A percentile compares a stretch with the other conserved stretches of the same genome.
Conservation (phyloP, 129 eudicot genomes). For the Tagetes erecta region DNA sequence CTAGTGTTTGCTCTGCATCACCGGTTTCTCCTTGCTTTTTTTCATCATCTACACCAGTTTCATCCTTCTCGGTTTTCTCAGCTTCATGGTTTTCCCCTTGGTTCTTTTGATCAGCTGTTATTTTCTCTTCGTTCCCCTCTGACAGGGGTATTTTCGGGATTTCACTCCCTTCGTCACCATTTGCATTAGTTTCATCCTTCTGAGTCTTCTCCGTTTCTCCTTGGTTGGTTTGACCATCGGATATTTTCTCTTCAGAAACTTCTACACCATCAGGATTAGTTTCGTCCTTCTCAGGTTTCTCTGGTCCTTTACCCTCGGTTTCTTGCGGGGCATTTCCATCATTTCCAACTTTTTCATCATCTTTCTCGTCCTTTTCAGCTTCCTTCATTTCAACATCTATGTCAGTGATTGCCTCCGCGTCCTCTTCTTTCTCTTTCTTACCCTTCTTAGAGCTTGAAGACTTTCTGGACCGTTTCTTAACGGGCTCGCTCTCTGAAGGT, state of each 20-base stretch:
- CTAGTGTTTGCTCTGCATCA: conserved; percentile 21
- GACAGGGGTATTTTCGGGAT: conserved; percentile 14
- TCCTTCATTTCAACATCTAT: conserved; percentile 35
- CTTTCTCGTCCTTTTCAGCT: conserved; percentile 28
- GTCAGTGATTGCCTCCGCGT: conserved; percentile 13
- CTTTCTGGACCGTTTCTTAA: conserved; percentile 48
- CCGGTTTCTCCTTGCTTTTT: conserved; percentile 15
- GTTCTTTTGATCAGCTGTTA: not conserved
- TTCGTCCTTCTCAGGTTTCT: conserved; percentile 23
- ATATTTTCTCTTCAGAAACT: not conserved
- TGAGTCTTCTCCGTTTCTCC: conserved; percentile 8
- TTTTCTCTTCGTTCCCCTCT: conserved; percentile 15
- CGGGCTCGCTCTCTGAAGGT: conserved; percentile 45
- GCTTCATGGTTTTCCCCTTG: conserved; percentile 20
- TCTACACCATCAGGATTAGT: conserved; percentile 4
- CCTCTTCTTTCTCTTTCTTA: conserved; percentile 33
- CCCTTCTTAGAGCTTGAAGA: conserved; percentile 47
- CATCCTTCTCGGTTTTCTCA: conserved; percentile 14
- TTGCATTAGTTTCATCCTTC: conserved; percentile 18
- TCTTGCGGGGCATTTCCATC: conserved; percentile 19
- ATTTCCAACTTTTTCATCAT: conserved; percentile 31
- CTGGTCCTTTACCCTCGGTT: not conserved
- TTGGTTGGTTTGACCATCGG: conserved; percentile 12
- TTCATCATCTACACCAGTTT: conserved; percentile 25
- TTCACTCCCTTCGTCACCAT: conserved; percentile 8